A percentile compares a stretch with the other conserved stretches of the same genome.
These are phyloP conservation scores for Blastobotrys chiropterorum DNA, from an alignment of 805 yeast genomes.

Conservation along the genomic window DNA sequence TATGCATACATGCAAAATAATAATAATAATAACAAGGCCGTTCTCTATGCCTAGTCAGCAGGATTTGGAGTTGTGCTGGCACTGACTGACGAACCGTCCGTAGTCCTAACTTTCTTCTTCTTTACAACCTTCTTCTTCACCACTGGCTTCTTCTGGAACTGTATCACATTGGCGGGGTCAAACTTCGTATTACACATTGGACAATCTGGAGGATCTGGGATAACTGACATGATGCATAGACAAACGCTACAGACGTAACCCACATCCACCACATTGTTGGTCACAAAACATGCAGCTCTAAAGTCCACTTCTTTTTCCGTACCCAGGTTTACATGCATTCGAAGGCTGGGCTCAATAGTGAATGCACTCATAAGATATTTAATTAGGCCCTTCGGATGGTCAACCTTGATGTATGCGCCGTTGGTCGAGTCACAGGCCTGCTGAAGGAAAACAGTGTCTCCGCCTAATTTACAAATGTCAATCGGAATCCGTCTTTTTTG, in stretches of 20 bases:
- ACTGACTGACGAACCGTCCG: not conserved
- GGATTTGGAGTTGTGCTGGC: not conserved
- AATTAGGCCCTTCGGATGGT: constrained; percentile 66
- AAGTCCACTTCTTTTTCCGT: constrained; percentile 84
- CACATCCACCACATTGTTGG: constrained; percentile 84
- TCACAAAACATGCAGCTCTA: constrained; percentile 87
- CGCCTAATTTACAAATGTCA: constrained; percentile 79
- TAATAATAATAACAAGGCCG: too few species aligned
- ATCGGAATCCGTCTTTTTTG: constrained; percentile 81
- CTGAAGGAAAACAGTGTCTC: constrained; percentile 75
- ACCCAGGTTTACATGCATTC: constrained; percentile 73
- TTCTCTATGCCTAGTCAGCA: constrained; percentile 1
- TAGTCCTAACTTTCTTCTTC: constrained; percentile 24
- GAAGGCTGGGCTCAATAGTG: constrained; percentile 76
- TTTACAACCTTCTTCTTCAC: constrained; percentile 35
- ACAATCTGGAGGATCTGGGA: constrained; percentile 61
- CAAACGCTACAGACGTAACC: constrained; percentile 97
- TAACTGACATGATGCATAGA: constrained; percentile 49
- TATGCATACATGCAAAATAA: too few species aligned
- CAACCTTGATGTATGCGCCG: constrained; percentile 74
- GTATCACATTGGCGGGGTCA: constrained; percentile 55
- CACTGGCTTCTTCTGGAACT: constrained; percentile 56
- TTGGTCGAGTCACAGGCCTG: constrained; percentile 94
- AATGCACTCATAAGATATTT: constrained; percentile 79
- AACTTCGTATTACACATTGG: constrained; percentile 83